Evolutionary conservation across 371 early-diverging fungal genomes (phyloP).

Genomic region (Lichtheimia hyalospora): DNA sequence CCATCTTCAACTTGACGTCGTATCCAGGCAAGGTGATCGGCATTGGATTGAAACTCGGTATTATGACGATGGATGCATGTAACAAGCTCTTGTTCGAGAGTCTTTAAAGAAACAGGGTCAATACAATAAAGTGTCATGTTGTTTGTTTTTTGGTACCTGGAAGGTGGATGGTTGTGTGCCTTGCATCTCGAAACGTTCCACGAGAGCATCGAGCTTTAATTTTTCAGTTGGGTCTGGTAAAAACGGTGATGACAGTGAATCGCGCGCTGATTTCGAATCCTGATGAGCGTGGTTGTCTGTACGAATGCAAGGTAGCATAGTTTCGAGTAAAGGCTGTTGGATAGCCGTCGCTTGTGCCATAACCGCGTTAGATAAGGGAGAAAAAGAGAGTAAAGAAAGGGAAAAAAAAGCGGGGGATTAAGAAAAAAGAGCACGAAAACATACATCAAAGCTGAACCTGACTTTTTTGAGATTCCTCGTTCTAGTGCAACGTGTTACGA

Average conservation of each 20-base stretch:
- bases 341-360: too few relatives aligned
- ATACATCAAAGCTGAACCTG: too few relatives aligned
- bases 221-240: constrained; percentile 16
- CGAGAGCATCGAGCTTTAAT: constrained; percentile 10
- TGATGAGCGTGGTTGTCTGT: background rate
- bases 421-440: background rate
- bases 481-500: too few relatives aligned
- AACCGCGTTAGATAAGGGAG: too few relatives aligned
- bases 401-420: background rate
- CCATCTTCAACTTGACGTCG: constrained; percentile 67
- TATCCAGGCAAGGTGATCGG: constrained; percentile 55
- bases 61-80: constrained; percentile 43
- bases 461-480: too few relatives aligned
- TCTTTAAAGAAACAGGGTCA: constrained; percentile 22
- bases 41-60: background rate
- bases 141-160: constrained; percentile 30
- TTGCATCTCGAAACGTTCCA: constrained; percentile 33
- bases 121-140: background rate
- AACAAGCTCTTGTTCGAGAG: constrained; percentile 52
- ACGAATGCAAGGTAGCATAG: too few relatives aligned
- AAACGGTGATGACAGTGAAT: constrained; percentile 9
- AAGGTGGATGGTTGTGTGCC: constrained; percentile 35
- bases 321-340: too few relatives aligned
- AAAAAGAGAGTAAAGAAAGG: background rate
- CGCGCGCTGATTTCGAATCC: constrained; percentile 12